phyloP scores from a whole-genome alignment of 2,329 filamentous ascomycete genomes.

The Diaporthe ampelina region DNA sequence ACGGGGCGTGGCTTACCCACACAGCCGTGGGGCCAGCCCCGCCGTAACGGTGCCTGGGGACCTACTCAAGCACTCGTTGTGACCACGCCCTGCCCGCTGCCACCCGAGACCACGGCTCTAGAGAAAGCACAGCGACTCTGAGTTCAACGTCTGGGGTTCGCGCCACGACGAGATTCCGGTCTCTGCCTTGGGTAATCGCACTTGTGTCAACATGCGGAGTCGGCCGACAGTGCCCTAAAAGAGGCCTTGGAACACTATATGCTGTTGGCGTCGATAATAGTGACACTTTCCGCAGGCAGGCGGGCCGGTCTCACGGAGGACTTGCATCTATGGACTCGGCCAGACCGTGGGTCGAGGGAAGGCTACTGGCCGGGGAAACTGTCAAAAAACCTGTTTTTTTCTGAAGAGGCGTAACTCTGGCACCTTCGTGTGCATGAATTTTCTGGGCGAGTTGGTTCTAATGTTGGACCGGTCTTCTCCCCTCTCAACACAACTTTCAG shows the following conservation, averaged over 20 bases:
- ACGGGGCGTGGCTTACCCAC: conserved; percentile 22
- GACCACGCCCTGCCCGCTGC: conserved; percentile 1
- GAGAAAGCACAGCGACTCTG: neutral
- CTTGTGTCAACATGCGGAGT: neutral
- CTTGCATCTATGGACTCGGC: conserved; percentile 30
- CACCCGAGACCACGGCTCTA: conserved; percentile 8
- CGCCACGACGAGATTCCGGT: neutral
- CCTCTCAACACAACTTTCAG: neutral
- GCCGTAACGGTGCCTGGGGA: conserved; percentile 21
- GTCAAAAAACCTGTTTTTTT: conserved; percentile 34
- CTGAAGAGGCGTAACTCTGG: conserved; percentile 12
- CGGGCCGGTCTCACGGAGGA: conserved; percentile 12
- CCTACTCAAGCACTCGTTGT: neutral
- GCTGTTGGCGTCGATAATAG: neutral
- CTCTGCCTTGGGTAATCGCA: neutral
- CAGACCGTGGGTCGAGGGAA: conserved; percentile 19
- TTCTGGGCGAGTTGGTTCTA: conserved; percentile 18
- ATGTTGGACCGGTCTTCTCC: neutral
- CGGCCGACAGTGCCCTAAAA: neutral
- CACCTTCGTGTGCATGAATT: conserved; percentile 19
- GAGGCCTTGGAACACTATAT: neutral
- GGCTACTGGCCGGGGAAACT: conserved; percentile 14
- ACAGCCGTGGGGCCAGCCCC: conserved; percentile 24
- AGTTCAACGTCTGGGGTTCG: neutral
- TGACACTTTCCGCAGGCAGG: neutral